Evolutionary conservation across 805 yeast genomes (phyloP), one percentile per base, ranked within the genome.

Genomic region (Schizosaccharomyces japonicus): DNA sequence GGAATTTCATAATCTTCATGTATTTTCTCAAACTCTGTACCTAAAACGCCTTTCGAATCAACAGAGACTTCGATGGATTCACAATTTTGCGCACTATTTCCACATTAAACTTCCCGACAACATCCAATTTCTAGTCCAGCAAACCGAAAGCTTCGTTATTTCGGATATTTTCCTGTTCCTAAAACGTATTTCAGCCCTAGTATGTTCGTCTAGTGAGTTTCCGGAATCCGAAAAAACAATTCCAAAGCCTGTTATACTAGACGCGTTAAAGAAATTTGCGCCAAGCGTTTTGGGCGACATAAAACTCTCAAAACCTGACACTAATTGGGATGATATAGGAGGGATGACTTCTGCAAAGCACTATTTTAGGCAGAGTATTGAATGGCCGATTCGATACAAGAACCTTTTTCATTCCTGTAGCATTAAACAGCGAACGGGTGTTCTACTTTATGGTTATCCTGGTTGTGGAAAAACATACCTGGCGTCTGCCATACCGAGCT

Each of bases 341-440:
- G 46, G 95, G 0, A 64, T 87, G 48, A 63, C 63, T 17, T 78
- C 75, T 13, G 90, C 92, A 1, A 87, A 87, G 57, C 66, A 70
- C 7, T 65, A 82, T 0, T 62, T 87, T 7, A 60, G 83, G 47
- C 96, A 87, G 58, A 90, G 96, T 0, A 63, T 87, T 30, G 96
- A 90, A 57, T 87, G 95, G 95, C 98, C 98, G 1, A 82, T 94
- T 1, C 83, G 78, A 56, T 87, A 87, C 58, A 92, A 94, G 0
- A 95, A 95, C 4, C 82, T 87, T n/a, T 87, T 90, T 62, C 76
- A 78, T 15, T 75, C 74, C 51, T 82, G 94, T 56, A 94, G 96
- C 0, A 64, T 87, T 47, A 65, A 96, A 49, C 66, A 87, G 47
- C 69, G 96, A 55, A 82, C 95, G 0, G 98, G 98, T 47, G 73